Conservation (phyloP, 495 filamentous ascomycete genomes). For the Cercophora samala region DNA sequence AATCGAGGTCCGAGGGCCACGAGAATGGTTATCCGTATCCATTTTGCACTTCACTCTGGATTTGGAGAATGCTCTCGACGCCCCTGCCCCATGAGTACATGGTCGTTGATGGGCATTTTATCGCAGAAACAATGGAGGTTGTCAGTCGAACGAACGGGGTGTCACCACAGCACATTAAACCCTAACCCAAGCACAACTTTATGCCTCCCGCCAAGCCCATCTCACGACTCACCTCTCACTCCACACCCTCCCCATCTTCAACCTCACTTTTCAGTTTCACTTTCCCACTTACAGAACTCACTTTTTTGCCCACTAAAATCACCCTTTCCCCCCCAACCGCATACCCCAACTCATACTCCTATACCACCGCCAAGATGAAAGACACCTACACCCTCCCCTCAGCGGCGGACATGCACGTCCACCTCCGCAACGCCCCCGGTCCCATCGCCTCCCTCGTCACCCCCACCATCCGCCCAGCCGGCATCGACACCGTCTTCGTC, state of each 20-base stretch:
- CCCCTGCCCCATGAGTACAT: background rate
- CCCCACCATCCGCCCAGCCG: slow-evolving; percentile 65
- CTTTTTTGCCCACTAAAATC: background rate
- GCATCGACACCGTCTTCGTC: slow-evolving; percentile 65
- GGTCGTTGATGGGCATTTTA: background rate
- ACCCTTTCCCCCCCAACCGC: background rate
- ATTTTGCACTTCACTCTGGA: background rate
- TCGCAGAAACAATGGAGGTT: background rate
- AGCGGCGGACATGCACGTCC: slow-evolving; percentile 60
- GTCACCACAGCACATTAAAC: background rate
- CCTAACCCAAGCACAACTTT: background rate
- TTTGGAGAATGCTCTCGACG: background rate
- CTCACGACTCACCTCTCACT: background rate
- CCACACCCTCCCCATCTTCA: background rate
- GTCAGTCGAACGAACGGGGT: background rate
- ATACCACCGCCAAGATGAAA: slow-evolving; percentile 34
- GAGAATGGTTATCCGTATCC: background rate
- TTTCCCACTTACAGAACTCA: background rate
- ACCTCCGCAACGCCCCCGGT: slow-evolving; percentile 66
- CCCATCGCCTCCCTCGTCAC: slow-evolving; percentile 80
- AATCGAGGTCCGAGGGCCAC: background rate
- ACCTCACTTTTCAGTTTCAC: slow-evolving; percentile 2
- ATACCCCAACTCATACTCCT: background rate
- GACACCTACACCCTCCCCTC: slow-evolving; percentile 59
- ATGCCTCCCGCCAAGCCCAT: background rate